Evolutionary conservation across 2,329 filamentous ascomycete species (phyloP).

Genomic region (Talaromyces atroroseus): DNA sequence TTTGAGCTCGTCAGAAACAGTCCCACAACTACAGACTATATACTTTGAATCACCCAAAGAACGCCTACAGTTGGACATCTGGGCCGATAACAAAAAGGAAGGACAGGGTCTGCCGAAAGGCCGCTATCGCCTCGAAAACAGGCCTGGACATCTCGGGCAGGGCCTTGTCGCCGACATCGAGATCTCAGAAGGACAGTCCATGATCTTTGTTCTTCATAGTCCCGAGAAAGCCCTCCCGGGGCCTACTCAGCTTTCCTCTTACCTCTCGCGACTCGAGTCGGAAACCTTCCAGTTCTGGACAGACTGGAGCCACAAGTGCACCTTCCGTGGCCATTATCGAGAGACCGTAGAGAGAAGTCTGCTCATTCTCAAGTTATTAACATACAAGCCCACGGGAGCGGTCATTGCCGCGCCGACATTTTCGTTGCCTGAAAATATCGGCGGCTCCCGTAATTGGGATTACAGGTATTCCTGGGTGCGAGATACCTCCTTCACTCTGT

Average conservation of each 20-base stretch:
- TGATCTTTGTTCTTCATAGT: constrained; percentile 65
- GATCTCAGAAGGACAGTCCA: constrained; percentile 60
- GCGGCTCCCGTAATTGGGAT: constrained; percentile 53
- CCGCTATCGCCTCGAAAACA: constrained; percentile 50
- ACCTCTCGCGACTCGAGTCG: constrained; percentile 60
- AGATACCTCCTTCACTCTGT: constrained; percentile 72
- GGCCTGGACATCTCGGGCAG: constrained; percentile 52
- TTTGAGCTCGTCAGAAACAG: constrained; percentile 32
- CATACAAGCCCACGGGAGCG: constrained; percentile 71
- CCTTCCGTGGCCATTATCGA: constrained; percentile 66
- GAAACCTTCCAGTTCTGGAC: constrained; percentile 68
- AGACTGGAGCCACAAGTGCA: constrained; percentile 65
- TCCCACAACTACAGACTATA: constrained; percentile 52
- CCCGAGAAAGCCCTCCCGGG: constrained; percentile 56
- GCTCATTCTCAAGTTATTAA: constrained; percentile 70
- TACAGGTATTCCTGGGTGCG: constrained; percentile 65
- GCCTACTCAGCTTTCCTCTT: constrained; percentile 51
- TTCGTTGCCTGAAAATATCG: constrained; percentile 68
- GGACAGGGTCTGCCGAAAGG: constrained; percentile 46
- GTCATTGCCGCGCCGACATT: constrained; percentile 74
- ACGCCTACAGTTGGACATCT: constrained; percentile 63
- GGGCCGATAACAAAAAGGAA: constrained; percentile 55
- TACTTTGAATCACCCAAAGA: constrained; percentile 56
- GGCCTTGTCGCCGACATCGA: constrained; percentile 58
- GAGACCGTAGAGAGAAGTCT: constrained; percentile 67